Evolutionary conservation across 2,329 filamentous ascomycete genomes (phyloP).

Genomic region (Trichoderma asperellum): DNA sequence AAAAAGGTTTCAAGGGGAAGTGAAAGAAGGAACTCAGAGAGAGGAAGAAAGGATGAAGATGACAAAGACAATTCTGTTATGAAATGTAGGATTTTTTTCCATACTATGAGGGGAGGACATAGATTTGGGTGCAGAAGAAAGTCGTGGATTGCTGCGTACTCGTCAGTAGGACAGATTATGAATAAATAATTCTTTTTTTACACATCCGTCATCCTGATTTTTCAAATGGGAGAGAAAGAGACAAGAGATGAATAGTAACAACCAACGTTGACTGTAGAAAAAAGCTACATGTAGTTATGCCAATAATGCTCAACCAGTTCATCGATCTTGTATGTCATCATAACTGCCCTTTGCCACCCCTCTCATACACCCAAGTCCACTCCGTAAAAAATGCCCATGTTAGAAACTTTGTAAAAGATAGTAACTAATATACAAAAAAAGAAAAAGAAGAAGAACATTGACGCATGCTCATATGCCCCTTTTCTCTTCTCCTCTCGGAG

Average conservation of each 20-base stretch:
- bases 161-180: slow-evolving; percentile 10
- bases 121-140: not conserved
- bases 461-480: slow-evolving; percentile 3
- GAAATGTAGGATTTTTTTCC: slow-evolving; percentile 18
- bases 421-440: slow-evolving; percentile 15
- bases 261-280: not conserved
- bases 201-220: too few relatives aligned
- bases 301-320: slow-evolving; percentile 3
- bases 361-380: not conserved
- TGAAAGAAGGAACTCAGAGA: not conserved
- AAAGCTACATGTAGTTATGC: not conserved
- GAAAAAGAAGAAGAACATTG: not conserved
- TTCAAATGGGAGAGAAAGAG: not conserved
- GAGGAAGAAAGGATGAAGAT: not conserved
- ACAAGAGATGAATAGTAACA: not conserved
- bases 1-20: not conserved
- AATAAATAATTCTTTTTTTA: slow-evolving; percentile 20
- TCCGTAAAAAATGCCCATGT: not conserved
- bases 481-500: not conserved
- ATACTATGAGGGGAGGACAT: not conserved
- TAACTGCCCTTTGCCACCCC: slow-evolving; percentile 4
- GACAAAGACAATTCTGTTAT: slow-evolving; percentile 10
- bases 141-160: slow-evolving; percentile 4
- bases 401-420: not conserved
- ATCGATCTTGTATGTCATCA: slow-evolving; percentile 5